These are phyloP conservation scores for Tolypocladium inflatum DNA, from an alignment of 2,329 filamentous ascomycete genomes.

Conservation along the genomic window DNA sequence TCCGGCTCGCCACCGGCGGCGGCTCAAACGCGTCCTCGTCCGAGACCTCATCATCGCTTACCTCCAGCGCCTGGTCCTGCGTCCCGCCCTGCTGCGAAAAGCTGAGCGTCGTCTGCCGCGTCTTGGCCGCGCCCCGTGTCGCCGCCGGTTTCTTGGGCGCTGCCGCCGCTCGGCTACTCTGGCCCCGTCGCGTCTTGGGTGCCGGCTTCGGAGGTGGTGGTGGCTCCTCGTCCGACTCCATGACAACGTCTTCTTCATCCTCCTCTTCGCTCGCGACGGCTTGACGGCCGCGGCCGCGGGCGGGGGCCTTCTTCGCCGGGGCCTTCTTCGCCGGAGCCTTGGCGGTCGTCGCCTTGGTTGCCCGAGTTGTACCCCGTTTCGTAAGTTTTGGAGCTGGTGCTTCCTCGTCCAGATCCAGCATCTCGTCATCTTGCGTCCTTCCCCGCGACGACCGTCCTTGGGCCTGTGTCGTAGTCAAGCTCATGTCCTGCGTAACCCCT, in stretches of 20 bases:
- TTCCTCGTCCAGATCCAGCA: conserved; percentile 19
- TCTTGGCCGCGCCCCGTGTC: conserved; percentile 6
- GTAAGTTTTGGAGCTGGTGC: conserved; percentile 21
- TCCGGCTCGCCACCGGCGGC: conserved; percentile 26
- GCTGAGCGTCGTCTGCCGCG: conserved; percentile 23
- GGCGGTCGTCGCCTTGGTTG: conserved; percentile 17
- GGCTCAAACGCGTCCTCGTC: conserved; percentile 53
- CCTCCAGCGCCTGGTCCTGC: conserved; percentile 42
- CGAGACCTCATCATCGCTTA: conserved; percentile 57
- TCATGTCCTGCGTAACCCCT: conserved; percentile 9
- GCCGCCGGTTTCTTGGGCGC: conserved; percentile 7
- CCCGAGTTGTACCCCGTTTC: conserved; percentile 15
- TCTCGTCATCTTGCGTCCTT: conserved; percentile 13
- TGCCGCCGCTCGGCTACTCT: conserved; percentile 7
- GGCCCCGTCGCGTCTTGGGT: conserved; percentile 14
- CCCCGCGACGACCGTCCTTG: conserved; percentile 5
- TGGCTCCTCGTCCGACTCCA: conserved; percentile 42
- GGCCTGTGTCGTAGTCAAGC: conserved; percentile 5
- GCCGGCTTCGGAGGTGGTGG: conserved; percentile 28
- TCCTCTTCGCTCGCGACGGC: conserved; percentile 26
- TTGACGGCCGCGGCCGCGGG: conserved; percentile 29
- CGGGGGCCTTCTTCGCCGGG: conserved; percentile 35
- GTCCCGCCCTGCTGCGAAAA: conserved; percentile 30
- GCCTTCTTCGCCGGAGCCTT: conserved; percentile 29
- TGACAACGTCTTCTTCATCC: conserved; percentile 40